Percentiles rank a stretch among this genome's conserved stretches.
phyloP scores from a whole-genome alignment of 306 rosid species.

The Quillaja saponaria region DNA sequence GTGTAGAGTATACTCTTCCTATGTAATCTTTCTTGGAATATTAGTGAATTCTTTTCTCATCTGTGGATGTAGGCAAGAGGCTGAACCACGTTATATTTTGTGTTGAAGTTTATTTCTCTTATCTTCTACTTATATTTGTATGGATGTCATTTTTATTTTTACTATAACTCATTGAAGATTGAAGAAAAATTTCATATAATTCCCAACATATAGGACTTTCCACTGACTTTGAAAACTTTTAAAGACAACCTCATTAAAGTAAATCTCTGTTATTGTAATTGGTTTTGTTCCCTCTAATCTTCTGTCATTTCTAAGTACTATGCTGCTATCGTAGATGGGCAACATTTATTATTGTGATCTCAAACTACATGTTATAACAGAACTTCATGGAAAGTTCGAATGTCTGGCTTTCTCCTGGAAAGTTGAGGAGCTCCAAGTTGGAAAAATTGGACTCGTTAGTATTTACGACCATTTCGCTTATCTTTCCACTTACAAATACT shows the following conservation, averaged over 20 bases:
- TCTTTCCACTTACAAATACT: slow-evolving; percentile 81
- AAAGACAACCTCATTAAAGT: slow-evolving; percentile 63
- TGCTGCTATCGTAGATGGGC: slow-evolving; percentile 73
- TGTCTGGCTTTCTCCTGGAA: slow-evolving; percentile 78
- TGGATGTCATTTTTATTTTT: too few species aligned
- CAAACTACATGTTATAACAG: slow-evolving; percentile 84
- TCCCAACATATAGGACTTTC: too few species aligned
- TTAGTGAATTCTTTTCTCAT: too few species aligned
- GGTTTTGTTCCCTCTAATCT: slow-evolving; percentile 73
- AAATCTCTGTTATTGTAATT: slow-evolving; percentile 51
- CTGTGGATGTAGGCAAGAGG: too few species aligned
- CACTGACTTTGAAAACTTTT: slow-evolving; percentile 64
- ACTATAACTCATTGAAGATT: too few species aligned
- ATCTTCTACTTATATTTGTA: too few species aligned
- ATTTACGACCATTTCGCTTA: slow-evolving; percentile 78
- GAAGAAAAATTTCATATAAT: too few species aligned
- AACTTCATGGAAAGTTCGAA: slow-evolving; percentile 87
- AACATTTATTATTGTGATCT: slow-evolving; percentile 70
- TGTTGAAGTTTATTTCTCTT: too few species aligned
- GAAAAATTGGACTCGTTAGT: slow-evolving; percentile 51
- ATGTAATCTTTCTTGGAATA: too few species aligned
- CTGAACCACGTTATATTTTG: too few species aligned
- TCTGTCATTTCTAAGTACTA: slow-evolving; percentile 83
- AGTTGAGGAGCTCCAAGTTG: slow-evolving; percentile 62
- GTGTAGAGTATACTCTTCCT: too few species aligned